Base-by-base conservation (phyloP, 1,139 yeast genomes). In the Debaryomyces singareniensis region DNA sequence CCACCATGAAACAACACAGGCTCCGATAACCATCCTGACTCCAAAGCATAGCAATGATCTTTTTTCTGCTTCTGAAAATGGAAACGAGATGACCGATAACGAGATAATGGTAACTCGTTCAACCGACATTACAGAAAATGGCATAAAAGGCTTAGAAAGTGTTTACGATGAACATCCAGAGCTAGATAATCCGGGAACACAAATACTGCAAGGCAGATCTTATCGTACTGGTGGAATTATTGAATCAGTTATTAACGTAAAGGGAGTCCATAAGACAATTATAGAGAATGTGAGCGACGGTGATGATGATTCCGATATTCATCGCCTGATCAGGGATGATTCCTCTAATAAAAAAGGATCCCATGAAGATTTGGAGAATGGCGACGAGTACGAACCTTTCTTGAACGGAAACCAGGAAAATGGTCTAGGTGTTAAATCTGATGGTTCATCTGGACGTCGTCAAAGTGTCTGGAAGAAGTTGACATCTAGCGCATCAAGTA, bases 231-330 rank as follows among this genome's bases (percentile, higher is more conserved):
- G 86, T 26, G 91, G 94, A 3, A 79, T 86, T 34, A 74, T 84
- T 36, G 96, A 87, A 54, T 77, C 84, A 26, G 80, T 86, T n/a
- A 76, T 86, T 22, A 83, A 81, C 33, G 84, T 83, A 15, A 78
- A 80, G 44, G 96, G 96, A 32, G 85, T 85, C 12, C 80, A 77
- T 45, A 87, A 87, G 61, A 85, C 94, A 5, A 83, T 87, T 39
- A 86, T 87, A 49, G 89, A 80, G 45, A 76, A 73, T 41, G 67
- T 63, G 9, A 58, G 63, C 38, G 72, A 66, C 32, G 59, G 53
- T 16, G 71, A 65, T 24, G 51, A 43, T 27, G 29, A 37, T n/a
- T 41, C 39, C 14, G 21, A 18, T n/a, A 18, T 7, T 7, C 9
- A 18, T 7, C 7, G 21, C 21, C 21, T 18, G 21, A 7, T 18